Conservation (phyloP, 1,284 basidiomycete species). For the Singerocomus inundabilis region DNA sequence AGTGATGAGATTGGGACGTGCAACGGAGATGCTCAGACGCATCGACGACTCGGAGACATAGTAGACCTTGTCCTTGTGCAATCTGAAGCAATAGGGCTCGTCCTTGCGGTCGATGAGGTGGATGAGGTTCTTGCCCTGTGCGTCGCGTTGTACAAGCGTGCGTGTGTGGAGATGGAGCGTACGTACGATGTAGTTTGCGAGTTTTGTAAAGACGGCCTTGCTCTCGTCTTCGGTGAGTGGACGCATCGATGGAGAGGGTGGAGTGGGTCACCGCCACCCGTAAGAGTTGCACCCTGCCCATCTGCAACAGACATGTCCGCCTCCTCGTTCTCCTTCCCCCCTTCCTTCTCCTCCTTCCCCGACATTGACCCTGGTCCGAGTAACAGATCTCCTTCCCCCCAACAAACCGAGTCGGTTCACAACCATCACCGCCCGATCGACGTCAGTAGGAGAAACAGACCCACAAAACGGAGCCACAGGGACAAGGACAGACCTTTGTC, state of each 20-base stretch:
- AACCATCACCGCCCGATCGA: slow-evolving; percentile 11
- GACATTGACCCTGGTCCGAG: slow-evolving; percentile 44
- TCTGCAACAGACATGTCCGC: slow-evolving; percentile 40
- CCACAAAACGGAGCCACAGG: slow-evolving; percentile 24
- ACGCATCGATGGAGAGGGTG: slow-evolving; percentile 50
- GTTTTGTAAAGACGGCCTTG: slow-evolving; percentile 84
- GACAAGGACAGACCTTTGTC: slow-evolving; percentile 29
- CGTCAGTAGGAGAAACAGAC: slow-evolving; percentile 23
- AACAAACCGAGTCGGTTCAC: slow-evolving; percentile 12
- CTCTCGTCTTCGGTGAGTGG: slow-evolving; percentile 86
- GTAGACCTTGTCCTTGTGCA: slow-evolving; percentile 90
- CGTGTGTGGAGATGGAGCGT: neutral
- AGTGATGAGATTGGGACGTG: slow-evolving; percentile 89
- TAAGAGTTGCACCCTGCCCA: neutral
- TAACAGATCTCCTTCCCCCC: slow-evolving; percentile 18
- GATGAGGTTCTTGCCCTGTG: slow-evolving; percentile 85
- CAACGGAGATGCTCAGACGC: slow-evolving; percentile 89
- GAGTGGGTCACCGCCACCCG: slow-evolving; percentile 11
- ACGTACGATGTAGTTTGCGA: slow-evolving; percentile 87
- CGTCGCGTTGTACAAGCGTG: neutral
- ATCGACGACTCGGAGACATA: slow-evolving; percentile 94
- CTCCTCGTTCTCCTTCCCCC: slow-evolving; percentile 57
- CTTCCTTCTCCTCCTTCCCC: slow-evolving; percentile 66
- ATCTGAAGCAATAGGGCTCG: slow-evolving; percentile 86
- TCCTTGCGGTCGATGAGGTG: slow-evolving; percentile 85